A percentile compares a stretch with the other conserved stretches of the same genome.
phyloP scores from a whole-genome alignment of 352 stramenopile species.

The Globisporangium nagaii region DNA sequence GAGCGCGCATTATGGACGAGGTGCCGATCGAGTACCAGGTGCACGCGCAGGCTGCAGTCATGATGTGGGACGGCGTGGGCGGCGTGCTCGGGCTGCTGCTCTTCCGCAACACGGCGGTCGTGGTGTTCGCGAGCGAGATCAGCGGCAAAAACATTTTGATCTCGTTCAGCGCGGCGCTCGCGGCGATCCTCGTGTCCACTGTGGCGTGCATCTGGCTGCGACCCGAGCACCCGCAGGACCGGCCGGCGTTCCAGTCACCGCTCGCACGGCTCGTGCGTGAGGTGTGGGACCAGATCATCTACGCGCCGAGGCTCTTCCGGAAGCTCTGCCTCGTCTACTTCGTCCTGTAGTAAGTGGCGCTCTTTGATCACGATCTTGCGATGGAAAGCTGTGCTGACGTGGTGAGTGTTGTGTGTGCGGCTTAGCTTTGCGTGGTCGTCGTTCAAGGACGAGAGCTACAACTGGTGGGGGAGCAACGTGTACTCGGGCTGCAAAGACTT shows the following conservation, averaged over 20 bases:
- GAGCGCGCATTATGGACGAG: slow-evolving; percentile 71
- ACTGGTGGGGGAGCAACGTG: slow-evolving; percentile 69
- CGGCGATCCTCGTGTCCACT: slow-evolving; percentile 43
- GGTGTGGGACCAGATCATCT: slow-evolving; percentile 55
- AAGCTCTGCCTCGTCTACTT: slow-evolving; percentile 69
- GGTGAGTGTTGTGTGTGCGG: background rate
- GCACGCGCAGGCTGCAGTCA: slow-evolving; percentile 59
- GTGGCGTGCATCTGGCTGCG: slow-evolving; percentile 48
- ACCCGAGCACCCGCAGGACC: slow-evolving; percentile 56
- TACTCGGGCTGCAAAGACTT: slow-evolving; percentile 59
- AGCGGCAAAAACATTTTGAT: slow-evolving; percentile 57
- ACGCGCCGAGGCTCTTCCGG: slow-evolving; percentile 55
- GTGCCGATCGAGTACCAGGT: slow-evolving; percentile 74
- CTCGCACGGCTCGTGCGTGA: slow-evolving; percentile 50
- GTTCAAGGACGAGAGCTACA: slow-evolving; percentile 71
- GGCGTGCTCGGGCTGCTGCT: slow-evolving; percentile 51
- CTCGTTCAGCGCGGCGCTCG: slow-evolving; percentile 49
- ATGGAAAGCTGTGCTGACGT: background rate
- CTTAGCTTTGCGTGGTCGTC: slow-evolving; percentile 60
- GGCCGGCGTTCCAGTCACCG: slow-evolving; percentile 42
- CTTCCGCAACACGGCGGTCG: slow-evolving; percentile 57
- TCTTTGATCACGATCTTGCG: background rate
- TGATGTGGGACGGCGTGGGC: slow-evolving; percentile 66
- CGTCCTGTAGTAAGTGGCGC: slow-evolving; percentile 41
- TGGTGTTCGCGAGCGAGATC: slow-evolving; percentile 71